Conservation (phyloP, 192 early-diverging fungal genomes). For the Diversispora epigaea region DNA sequence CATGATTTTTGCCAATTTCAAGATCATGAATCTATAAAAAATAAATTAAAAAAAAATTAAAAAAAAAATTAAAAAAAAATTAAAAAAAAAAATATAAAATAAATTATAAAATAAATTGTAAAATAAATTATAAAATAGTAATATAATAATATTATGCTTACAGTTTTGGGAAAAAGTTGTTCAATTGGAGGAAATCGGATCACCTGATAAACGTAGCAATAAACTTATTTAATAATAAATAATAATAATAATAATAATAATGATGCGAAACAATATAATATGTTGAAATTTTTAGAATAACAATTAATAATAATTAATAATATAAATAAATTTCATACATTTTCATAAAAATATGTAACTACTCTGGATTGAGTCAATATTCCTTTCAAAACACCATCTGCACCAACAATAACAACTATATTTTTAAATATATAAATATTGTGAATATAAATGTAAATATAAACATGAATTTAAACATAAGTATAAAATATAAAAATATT, state of each 20-base stretch:
- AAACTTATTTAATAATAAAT: neutral
- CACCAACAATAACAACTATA: slow-evolving; percentile 70
- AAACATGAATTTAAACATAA: neutral
- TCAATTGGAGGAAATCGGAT: slow-evolving; percentile 45
- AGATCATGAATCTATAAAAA: slow-evolving; percentile 50
- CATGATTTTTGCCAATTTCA: slow-evolving; percentile 53
- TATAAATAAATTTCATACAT: slow-evolving; percentile 38
- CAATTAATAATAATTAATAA: no score
- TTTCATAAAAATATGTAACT: slow-evolving; percentile 65
- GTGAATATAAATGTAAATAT: neutral
- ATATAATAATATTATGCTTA: slow-evolving; percentile 35
- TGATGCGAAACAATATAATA: neutral
- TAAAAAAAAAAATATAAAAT: no score
- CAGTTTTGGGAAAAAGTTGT: slow-evolving; percentile 45
- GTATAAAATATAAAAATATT: neutral
- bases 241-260: neutral
- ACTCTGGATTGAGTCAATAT: slow-evolving; percentile 78
- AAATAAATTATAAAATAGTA: no score
- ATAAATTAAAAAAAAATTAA: no score
- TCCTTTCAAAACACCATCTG: slow-evolving; percentile 61
- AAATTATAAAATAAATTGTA: no score
- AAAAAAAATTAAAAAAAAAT: no score
- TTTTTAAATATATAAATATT: neutral
- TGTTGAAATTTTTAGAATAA: no score
- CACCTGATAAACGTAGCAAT: neutral